Percentiles rank a stretch among this genome's conserved stretches.
These are phyloP conservation scores for Cercospora zeina DNA, from an alignment of 2,329 filamentous ascomycete genomes.

Conservation along the genomic window DNA sequence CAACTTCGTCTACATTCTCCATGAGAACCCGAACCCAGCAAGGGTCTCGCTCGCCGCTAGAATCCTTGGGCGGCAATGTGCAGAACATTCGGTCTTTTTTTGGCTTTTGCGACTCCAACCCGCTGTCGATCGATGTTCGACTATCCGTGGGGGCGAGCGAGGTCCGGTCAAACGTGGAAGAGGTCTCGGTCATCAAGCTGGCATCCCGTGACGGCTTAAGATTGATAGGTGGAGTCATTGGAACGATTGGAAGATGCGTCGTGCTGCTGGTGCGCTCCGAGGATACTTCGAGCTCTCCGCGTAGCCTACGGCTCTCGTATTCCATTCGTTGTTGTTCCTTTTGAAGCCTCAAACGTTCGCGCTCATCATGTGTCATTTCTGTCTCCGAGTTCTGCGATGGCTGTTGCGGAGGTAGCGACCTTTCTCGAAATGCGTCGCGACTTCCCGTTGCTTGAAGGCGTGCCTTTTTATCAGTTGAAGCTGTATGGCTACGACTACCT, in stretches of 20 bases:
- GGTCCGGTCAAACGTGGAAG: constrained; percentile 12
- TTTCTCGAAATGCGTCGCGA: constrained; percentile 20
- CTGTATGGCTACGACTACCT: no score
- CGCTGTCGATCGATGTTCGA: constrained; percentile 14
- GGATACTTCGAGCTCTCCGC: constrained; percentile 32
- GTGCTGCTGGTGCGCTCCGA: not conserved
- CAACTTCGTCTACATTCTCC: constrained; percentile 80
- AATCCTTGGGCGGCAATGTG: constrained; percentile 62
- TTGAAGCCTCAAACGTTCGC: constrained; percentile 35
- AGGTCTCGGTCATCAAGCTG: constrained; percentile 12
- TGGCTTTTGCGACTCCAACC: constrained; percentile 33
- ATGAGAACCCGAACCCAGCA: constrained; percentile 80
- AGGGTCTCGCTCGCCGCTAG: constrained; percentile 61
- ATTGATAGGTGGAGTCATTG: not conserved
- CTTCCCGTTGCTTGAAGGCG: no score
- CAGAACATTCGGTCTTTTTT: constrained; percentile 74
- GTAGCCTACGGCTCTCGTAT: constrained; percentile 35
- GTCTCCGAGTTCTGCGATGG: constrained; percentile 24
- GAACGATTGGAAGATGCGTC: constrained; percentile 1
- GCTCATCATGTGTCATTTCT: constrained; percentile 35
- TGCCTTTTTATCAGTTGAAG: no score
- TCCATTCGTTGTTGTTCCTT: constrained; percentile 39
- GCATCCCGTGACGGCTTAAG: constrained; percentile 12
- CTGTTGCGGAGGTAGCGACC: not conserved
- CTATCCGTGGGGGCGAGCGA: constrained; percentile 22